phyloP scores from a whole-genome alignment of 1,284 basidiomycete genomes.

The Cryptococcus deneoformans region DNA sequence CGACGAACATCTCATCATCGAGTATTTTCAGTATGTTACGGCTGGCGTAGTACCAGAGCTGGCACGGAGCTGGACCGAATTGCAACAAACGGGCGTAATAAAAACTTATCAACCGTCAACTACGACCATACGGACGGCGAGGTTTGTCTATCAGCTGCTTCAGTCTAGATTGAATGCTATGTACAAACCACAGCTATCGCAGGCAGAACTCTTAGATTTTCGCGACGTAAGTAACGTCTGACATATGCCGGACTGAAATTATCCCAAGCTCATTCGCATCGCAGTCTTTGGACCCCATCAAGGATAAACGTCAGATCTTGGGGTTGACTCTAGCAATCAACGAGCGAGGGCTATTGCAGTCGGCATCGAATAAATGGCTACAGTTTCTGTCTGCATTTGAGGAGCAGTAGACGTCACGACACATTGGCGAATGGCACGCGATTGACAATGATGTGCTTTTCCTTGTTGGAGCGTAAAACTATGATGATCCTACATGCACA shows the following conservation, averaged over 20 bases:
- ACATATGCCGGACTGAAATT: constrained; percentile 17
- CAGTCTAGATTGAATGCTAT: constrained; percentile 10
- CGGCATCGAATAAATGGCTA: constrained; percentile 34
- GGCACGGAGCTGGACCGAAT: background rate
- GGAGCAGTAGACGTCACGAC: too few relatives aligned
- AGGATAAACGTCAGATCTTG: constrained; percentile 24
- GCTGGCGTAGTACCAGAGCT: background rate
- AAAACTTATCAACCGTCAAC: background rate
- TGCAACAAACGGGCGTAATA: background rate
- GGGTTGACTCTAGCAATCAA: constrained; percentile 41
- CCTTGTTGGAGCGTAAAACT: too few relatives aligned
- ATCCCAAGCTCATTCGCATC: background rate
- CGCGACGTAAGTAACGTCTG: constrained; percentile 27
- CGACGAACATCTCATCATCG: background rate
- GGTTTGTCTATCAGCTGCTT: background rate
- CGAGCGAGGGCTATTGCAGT: constrained; percentile 38
- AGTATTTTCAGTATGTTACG: too few relatives aligned
- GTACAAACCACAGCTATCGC: constrained; percentile 11
- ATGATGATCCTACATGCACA: too few relatives aligned
- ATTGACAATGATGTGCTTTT: too few relatives aligned
- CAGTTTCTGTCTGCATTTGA: constrained; percentile 56
- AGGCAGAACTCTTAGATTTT: constrained; percentile 24
- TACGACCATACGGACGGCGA: background rate
- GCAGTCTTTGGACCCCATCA: constrained; percentile 5
- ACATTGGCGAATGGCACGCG: too few relatives aligned